These are phyloP conservation scores for Testicularia cyperi DNA, from an alignment of 1,284 basidiomycete genomes.

Conservation along the genomic window DNA sequence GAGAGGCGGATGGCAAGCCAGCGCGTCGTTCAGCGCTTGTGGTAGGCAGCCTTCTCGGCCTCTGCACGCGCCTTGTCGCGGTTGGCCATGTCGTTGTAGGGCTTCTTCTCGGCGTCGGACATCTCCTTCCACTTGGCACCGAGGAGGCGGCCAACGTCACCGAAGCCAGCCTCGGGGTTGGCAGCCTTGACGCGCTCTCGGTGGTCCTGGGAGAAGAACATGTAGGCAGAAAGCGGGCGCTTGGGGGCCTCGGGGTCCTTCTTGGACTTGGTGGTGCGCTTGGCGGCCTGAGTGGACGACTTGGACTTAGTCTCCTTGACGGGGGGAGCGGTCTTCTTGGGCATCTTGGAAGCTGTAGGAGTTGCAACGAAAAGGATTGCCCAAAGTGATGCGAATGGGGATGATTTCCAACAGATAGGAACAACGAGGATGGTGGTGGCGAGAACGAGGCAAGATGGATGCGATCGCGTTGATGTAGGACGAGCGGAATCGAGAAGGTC, in stretches of 20 bases:
- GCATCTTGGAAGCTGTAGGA: conserved; percentile 32
- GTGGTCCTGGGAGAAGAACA: conserved; percentile 98
- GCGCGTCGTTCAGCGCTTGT: conserved; percentile 20
- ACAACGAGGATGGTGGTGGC: background rate
- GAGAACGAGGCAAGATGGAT: no score
- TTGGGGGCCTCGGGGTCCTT: conserved; percentile 78
- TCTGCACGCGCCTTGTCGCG: conserved; percentile 83
- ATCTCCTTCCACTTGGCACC: conserved; percentile 89
- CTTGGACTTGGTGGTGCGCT: conserved; percentile 54
- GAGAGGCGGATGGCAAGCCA: background rate
- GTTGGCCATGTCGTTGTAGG: conserved; percentile 83
- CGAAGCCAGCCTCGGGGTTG: conserved; percentile 91
- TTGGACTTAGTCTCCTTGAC: conserved; percentile 52
- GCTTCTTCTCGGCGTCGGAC: conserved; percentile 82
- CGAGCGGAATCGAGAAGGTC: no score
- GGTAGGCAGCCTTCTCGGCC: conserved; percentile 73
- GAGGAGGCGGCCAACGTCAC: conserved; percentile 84
- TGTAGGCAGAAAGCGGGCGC: conserved; percentile 89
- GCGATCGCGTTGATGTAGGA: no score
- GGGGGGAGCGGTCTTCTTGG: no score
- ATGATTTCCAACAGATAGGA: no score
- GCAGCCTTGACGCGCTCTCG: conserved; percentile 90
- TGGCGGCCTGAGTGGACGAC: conserved; percentile 36
- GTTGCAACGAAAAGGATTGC: no score
- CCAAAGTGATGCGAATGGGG: no score